Base-by-base conservation (phyloP, 495 filamentous ascomycete genomes). In the Thermothielavioides terrestris region DNA sequence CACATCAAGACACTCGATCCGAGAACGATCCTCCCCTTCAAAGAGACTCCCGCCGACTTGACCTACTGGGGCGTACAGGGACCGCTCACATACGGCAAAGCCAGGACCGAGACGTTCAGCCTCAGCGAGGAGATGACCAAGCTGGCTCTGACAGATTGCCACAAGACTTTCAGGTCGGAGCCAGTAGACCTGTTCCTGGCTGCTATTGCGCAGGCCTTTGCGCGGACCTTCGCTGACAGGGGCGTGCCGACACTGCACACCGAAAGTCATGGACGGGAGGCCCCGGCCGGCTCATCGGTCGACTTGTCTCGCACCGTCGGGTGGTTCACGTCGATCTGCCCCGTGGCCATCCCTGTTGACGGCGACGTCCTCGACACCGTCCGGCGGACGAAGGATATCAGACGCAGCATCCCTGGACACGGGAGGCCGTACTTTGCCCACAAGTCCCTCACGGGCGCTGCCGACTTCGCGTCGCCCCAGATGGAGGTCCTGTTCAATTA, bases 401-500 rank as follows among this genome's bases (percentile, higher is more conserved):
- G 58, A 20, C 53, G 59, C 27, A 57, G 42, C 46, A 57, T 64
- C 21, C 54, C 49, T 10, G 49, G 32, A 12, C 56, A 59, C 35
- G 61, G 58, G 21, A 32, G 58, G 37, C 42, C 53, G 3, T 57
- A 64, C 21, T 64, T 64, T 37, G 53, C 60, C 12, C 31, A 37
- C 53, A 69, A 77, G 7, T 63, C 68, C n/a, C 59, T 77, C 11
- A 62, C 65, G 2, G 49, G 52, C 5, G 64, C 60, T 7, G 54
- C 58, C 20, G 51, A 60, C 10, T 51, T 66, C 18, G 6, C 17
- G 64, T 66, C 31, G 42, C 36, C 11, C 70, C 72, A 23, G 12
- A 57, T 82, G 61, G 81, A 83, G 52, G 70, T 83, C 18, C 70
- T 71, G 0, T 81, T 83, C 68, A 83, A 82, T 54, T 83, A 81